phyloP scores from a whole-genome alignment of 2,329 filamentous ascomycete species.

The Shiraia sp. region DNA sequence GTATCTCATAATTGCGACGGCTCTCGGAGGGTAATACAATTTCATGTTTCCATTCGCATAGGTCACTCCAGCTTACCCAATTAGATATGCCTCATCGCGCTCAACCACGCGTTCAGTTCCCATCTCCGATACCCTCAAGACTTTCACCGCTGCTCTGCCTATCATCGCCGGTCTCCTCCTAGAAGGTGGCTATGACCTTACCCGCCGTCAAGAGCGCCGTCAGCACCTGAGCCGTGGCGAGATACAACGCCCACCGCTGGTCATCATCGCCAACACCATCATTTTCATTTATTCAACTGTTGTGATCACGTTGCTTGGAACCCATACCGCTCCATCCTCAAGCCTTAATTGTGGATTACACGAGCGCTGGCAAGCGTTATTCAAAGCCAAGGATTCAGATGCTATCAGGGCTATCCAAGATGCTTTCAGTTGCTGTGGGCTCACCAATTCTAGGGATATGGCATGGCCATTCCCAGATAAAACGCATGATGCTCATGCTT shows the following conservation, averaged over 20 bases:
- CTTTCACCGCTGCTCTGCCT: constrained; percentile 49
- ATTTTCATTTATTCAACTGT: constrained; percentile 49
- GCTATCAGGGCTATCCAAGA: constrained; percentile 67
- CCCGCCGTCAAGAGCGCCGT: constrained; percentile 36
- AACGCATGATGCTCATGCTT: constrained; percentile 42
- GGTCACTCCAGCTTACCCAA: constrained; percentile 7
- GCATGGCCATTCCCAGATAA: constrained; percentile 63
- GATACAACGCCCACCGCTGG: constrained; percentile 38
- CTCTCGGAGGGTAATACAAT: constrained; percentile 41
- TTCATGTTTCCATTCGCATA: background rate
- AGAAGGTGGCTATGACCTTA: constrained; percentile 43
- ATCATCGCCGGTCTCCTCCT: constrained; percentile 49
- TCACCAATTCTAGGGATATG: constrained; percentile 61
- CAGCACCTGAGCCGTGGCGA: constrained; percentile 35
- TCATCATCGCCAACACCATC: constrained; percentile 45
- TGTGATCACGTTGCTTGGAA: constrained; percentile 51
- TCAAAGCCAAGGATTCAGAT: constrained; percentile 52
- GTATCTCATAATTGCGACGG: constrained; percentile 49
- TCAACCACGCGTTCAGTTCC: constrained; percentile 46
- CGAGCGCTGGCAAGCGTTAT: constrained; percentile 61
- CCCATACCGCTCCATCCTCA: constrained; percentile 45
- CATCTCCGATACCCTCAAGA: constrained; percentile 46
- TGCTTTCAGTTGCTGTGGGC: constrained; percentile 67
- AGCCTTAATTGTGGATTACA: constrained; percentile 60
- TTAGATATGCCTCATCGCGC: constrained; percentile 36